Evolutionary conservation across 2,329 filamentous ascomycete species (phyloP).

Genomic region (Calonectria ilicicola): DNA sequence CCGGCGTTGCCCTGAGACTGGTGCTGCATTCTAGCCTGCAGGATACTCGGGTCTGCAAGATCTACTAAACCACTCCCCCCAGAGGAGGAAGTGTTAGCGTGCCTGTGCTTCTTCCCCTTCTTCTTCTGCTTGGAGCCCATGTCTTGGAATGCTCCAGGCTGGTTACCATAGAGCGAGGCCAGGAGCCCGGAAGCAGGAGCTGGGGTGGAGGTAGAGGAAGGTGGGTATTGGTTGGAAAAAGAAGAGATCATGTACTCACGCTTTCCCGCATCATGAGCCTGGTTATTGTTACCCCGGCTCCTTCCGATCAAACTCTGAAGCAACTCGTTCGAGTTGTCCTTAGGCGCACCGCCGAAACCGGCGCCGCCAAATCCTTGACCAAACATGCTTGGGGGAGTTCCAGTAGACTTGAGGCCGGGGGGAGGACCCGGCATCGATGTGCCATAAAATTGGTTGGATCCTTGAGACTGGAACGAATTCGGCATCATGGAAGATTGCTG

Average conservation of each 20-base stretch:
- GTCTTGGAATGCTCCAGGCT: constrained; percentile 89
- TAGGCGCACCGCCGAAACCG: constrained; percentile 75
- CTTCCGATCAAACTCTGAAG: constrained; percentile 86
- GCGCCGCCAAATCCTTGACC: constrained; percentile 86
- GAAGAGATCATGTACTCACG: constrained; percentile 98
- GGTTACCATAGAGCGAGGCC: constrained; percentile 90
- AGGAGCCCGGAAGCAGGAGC: constrained; percentile 92
- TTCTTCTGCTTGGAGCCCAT: constrained; percentile 98
- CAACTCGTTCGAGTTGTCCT: constrained; percentile 75
- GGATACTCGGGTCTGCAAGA: constrained; percentile 99
- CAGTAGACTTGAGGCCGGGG: constrained; percentile 93
- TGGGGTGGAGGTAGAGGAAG: constrained; percentile 83
- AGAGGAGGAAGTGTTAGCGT: constrained; percentile 99
- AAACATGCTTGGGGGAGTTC: constrained; percentile 95
- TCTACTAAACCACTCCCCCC: constrained; percentile 99
- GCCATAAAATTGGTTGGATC: constrained; percentile 80
- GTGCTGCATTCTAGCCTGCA: constrained; percentile 97
- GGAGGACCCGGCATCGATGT: constrained; percentile 92
- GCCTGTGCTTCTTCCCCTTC: constrained; percentile 99
- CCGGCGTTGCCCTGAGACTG: constrained; percentile 83
- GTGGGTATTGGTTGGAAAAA: constrained; percentile 88
- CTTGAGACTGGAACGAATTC: constrained; percentile 68
- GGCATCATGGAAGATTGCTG: constrained; percentile 92
- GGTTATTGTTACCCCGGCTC: constrained; percentile 74
- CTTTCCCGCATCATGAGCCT: constrained; percentile 89